These are phyloP conservation scores for Antitrichia curtipendula DNA, from an alignment of 225 moss, liverwort and hornwort species.

Conservation along the genomic window DNA sequence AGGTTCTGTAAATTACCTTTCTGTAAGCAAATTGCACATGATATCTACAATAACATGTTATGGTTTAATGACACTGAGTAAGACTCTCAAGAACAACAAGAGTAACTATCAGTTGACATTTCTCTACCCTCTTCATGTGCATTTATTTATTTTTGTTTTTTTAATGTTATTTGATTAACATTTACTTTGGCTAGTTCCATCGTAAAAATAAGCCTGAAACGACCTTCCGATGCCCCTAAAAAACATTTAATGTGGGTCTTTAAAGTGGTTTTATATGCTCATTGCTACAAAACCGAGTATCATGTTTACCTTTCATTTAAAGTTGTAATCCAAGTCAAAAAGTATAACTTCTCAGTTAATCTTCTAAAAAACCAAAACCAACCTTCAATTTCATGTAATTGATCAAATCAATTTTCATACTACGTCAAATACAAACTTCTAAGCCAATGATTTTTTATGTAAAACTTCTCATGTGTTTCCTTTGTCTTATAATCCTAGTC, in stretches of 20 bases:
- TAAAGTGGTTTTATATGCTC: not conserved
- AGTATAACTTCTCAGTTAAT: not conserved
- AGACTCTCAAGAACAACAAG: not conserved
- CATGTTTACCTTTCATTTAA: not conserved
- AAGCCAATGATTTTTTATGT: not conserved
- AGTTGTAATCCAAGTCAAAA: not conserved
- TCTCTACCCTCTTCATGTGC: no score
- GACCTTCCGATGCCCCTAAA: no score
- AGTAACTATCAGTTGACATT: no score
- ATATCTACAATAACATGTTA: not conserved
- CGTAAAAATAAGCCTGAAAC: no score
- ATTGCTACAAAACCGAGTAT: accelerated
- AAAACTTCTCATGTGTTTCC: not conserved
- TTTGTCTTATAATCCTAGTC: accelerated
- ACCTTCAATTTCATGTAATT: not conserved
- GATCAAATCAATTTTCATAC: not conserved
- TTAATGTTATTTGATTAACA: no score
- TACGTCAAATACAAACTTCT: not conserved
- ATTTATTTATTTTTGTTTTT: no score
- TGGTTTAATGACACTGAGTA: not conserved
- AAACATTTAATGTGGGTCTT: no score
- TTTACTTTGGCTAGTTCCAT: no score
- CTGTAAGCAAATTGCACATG: not conserved
- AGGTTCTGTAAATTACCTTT: not conserved
- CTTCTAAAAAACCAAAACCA: not conserved